Evolutionary conservation across 768 basidiomycete genomes (phyloP), one percentile per base, ranked within the genome.

Genomic region (Rhodotorula graminis): DNA sequence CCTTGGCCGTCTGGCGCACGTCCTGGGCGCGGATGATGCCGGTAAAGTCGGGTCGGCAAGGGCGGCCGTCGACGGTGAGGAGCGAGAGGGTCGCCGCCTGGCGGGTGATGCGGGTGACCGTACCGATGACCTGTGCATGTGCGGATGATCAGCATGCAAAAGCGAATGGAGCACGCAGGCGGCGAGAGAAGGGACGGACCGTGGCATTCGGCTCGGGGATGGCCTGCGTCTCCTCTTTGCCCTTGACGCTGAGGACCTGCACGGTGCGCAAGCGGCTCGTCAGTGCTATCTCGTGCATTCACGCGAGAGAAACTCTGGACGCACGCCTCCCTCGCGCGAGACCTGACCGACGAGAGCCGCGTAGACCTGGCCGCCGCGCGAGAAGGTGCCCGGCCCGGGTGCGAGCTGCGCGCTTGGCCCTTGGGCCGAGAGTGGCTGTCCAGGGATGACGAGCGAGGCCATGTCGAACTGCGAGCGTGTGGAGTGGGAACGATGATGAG

Each of bases 1-100:
- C 92, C 77, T 91, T 93, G 78, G 93, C 92, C 3, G 92, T 93
- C 21, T 90, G 89, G 65, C 93, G 83, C 31, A 96, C 88, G 80
- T 96, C 93, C 81, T 94, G 92, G 11, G 85, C 84, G 47, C 93
- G 88, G 74, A 96, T 91, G 31, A 95, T 88, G 10, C 93, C 93
- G 0, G 86, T 88, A 77, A 93, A 95, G 77, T 95, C 93, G 80
- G 94, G 92, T 42, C 50, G 91, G 88, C 60, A 93, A 3, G 92
- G 91, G 23, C 90, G 84, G 25, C 90, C 92, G 77, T 96, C 92
- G 53, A 94, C 92, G 14, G 92, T 89, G 33, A 88, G 86, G 75
- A 96, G 92, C 5, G 90, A 88, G 29, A 96, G 81, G 65, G 87
- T 84, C 1, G 93, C 93, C 80, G 94, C 91, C 70, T 87, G 80